Conservation (phyloP, 176 grass and related monocot species). For the Canna indica region DNA sequence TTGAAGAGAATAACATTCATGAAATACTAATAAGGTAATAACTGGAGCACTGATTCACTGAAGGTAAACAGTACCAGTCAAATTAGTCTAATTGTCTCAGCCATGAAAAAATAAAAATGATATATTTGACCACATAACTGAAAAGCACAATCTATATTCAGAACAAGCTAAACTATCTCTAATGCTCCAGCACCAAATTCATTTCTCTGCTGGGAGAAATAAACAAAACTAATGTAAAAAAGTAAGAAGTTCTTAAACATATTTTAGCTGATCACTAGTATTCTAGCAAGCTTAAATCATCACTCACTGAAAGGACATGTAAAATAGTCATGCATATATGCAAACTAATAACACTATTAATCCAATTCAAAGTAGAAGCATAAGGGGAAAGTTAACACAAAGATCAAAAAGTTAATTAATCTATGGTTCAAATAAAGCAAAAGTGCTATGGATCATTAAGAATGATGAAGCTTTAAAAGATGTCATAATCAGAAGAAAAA, state of each 20-base stretch:
- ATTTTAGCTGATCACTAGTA: not conserved
- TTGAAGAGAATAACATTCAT: not conserved
- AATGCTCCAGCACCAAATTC: not conserved
- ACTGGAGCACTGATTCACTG: not conserved
- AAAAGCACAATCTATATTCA: not conserved
- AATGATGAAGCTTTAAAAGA: not conserved
- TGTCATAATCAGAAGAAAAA: conserved; percentile 8
- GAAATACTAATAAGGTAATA: not conserved
- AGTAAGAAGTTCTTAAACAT: not conserved
- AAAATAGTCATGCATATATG: not conserved
- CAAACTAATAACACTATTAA: not conserved
- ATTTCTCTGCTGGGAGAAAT: not conserved
- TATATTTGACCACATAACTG: not conserved
- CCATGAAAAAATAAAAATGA: not conserved
- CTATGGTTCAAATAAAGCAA: not conserved
- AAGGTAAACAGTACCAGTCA: not conserved
- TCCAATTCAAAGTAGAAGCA: not conserved
- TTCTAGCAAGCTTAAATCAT: not conserved
- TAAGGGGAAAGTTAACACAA: not conserved
- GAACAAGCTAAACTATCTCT: not conserved
- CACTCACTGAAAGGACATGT: not conserved
- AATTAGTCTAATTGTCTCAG: not conserved
- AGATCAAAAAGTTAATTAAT: not conserved
- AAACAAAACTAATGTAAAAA: not conserved
- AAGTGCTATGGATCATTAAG: not conserved